These are phyloP conservation scores for Cladosporium phlei DNA, from an alignment of 2,329 filamentous ascomycete genomes.

Conservation along the genomic window DNA sequence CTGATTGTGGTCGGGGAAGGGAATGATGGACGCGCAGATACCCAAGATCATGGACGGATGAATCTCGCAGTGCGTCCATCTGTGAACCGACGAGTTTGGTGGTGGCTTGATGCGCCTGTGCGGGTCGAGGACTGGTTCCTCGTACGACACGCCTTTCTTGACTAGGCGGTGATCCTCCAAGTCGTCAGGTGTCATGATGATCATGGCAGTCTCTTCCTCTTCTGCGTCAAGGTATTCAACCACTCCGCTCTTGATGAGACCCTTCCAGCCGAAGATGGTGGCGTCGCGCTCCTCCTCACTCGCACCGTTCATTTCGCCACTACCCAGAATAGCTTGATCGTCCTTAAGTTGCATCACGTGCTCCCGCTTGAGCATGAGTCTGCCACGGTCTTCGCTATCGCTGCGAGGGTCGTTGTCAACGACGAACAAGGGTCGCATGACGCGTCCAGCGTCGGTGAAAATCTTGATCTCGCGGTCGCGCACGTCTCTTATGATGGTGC, in stretches of 20 bases:
- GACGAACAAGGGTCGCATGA: constrained; percentile 89
- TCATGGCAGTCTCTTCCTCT: constrained; percentile 98
- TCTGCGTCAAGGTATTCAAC: constrained; percentile 97
- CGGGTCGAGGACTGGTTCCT: constrained; percentile 50
- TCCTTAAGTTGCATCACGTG: constrained; percentile 71
- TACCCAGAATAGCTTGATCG: constrained; percentile 54
- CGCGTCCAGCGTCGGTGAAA: constrained; percentile 92
- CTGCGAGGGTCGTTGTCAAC: constrained; percentile 80
- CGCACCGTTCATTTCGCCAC: constrained; percentile 49
- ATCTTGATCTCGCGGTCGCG: constrained; percentile 97
- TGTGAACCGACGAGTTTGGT: constrained; percentile 80
- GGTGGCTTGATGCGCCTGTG: constrained; percentile 85
- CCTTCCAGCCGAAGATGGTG: constrained; percentile 78
- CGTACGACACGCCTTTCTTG: constrained; percentile 25
- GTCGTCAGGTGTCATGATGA: constrained; percentile 97
- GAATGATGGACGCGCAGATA: constrained; percentile 98
- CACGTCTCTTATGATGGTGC: constrained; percentile 92
- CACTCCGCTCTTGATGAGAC: constrained; percentile 75
- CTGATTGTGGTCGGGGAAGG: constrained; percentile 97
- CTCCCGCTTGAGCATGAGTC: constrained; percentile 78
- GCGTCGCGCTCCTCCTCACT: constrained; percentile 54
- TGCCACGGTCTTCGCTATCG: constrained; percentile 66
- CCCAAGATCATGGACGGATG: constrained; percentile 98
- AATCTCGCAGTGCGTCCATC: constrained; percentile 97
- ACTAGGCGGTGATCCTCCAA: constrained; percentile 57